Evolutionary conservation across 345 rosid genomes (phyloP).

Genomic region (Geranium rotundifolium): DNA sequence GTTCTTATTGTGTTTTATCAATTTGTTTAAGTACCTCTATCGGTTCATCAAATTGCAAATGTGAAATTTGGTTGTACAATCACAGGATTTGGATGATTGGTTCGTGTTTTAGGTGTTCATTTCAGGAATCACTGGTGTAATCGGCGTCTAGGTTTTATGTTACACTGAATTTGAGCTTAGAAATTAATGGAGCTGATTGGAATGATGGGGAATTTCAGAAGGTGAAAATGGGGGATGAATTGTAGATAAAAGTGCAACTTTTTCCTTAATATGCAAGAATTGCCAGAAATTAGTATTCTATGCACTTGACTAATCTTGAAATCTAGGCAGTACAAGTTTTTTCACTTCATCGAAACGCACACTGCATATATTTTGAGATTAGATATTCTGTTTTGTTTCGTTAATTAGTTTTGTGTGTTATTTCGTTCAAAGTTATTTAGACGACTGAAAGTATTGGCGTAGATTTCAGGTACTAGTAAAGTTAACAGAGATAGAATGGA

Average conservation of each 20-base stretch:
- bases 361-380: background rate
- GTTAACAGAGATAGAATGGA: constrained; percentile 19
- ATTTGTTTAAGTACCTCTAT: background rate
- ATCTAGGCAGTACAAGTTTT: background rate
- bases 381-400: background rate
- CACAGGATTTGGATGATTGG: background rate
- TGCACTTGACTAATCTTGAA: too few relatives aligned
- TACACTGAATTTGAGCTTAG: background rate
- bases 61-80: background rate
- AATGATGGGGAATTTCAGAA: background rate
- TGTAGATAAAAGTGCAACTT: too few relatives aligned
- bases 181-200: background rate
- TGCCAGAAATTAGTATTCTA: too few relatives aligned
- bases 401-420: background rate
- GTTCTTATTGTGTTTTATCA: background rate
- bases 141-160: background rate
- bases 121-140: background rate
- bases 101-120: background rate
- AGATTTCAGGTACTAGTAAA: constrained; percentile 18
- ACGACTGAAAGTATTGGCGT: constrained; percentile 5
- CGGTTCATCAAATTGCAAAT: background rate
- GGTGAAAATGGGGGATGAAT: background rate
- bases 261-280: too few relatives aligned
- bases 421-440: background rate
- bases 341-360: background rate